Evolutionary conservation across 2,329 filamentous ascomycete genomes (phyloP).

Genomic region (Coniochaeta pulveracea): DNA sequence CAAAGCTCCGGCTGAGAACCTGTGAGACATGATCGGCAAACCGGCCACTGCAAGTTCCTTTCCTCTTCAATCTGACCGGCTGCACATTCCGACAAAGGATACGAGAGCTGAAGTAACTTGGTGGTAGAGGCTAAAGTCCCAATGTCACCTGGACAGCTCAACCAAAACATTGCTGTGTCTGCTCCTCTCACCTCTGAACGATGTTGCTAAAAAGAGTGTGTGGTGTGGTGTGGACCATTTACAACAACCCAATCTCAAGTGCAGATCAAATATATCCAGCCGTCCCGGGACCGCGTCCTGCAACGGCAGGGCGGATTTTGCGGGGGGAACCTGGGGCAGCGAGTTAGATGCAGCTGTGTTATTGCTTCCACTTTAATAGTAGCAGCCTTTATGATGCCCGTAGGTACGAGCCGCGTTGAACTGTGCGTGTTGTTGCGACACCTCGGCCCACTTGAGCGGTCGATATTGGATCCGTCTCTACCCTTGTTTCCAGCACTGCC

Average conservation of each 20-base stretch:
- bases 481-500: too few species aligned
- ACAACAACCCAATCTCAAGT: neutral
- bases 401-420: too few species aligned
- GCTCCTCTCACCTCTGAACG: too few species aligned
- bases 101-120: neutral
- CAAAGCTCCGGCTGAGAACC: neutral
- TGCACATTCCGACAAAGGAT: neutral
- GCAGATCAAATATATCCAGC: constrained; percentile 4
- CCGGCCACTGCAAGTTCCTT: neutral
- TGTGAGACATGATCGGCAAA: neutral
- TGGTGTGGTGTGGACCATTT: too few species aligned
- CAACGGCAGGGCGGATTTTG: neutral
- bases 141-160: constrained; percentile 2
- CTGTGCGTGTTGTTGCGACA: too few species aligned
- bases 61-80: neutral
- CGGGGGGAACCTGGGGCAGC: constrained; percentile 1
- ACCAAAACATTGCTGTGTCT: neutral
- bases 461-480: too few species aligned
- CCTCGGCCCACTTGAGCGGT: too few species aligned
- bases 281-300: neutral
- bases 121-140: neutral
- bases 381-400: too few species aligned
- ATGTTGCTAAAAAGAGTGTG: constrained; percentile 3
- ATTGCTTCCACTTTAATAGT: too few species aligned
- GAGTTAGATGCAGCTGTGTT: too few species aligned